These are phyloP conservation scores for Penicillium palitans DNA, from an alignment of 2,329 filamentous ascomycete species.

Conservation along the genomic window DNA sequence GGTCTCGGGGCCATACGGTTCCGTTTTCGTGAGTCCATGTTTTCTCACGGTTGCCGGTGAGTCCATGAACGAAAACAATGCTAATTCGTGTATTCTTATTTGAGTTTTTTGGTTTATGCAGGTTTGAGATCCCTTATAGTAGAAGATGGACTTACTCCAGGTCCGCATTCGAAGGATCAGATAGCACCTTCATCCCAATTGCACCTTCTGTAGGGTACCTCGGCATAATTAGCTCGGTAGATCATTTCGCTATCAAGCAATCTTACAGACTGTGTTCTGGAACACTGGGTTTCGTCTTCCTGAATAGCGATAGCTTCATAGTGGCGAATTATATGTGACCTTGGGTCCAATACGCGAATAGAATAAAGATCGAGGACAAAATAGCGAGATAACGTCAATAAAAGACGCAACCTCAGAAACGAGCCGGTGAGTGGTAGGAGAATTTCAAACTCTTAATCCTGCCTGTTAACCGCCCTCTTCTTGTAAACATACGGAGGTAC, in stretches of 20 bases:
- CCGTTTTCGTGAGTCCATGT: constrained; percentile 20
- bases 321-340: background rate
- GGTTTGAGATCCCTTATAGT: background rate
- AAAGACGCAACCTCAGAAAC: background rate
- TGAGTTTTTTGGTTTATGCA: background rate
- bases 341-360: background rate
- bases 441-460: background rate
- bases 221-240: background rate
- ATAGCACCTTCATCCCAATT: constrained; percentile 5
- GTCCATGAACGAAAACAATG: constrained; percentile 5
- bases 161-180: background rate
- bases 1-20: constrained; percentile 29
- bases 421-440: background rate
- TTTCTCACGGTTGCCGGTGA: constrained; percentile 2
- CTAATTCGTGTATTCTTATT: background rate
- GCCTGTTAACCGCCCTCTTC: background rate
- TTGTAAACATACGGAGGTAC: background rate
- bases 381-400: background rate
- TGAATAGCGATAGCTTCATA: constrained; percentile 7
- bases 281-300: background rate
- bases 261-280: constrained; percentile 1
- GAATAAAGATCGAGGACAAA: too few relatives aligned
- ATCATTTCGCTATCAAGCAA: background rate
- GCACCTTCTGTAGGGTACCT: constrained; percentile 2
- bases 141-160: constrained; percentile 3